Percentiles rank a stretch among this genome's conserved stretches.
Evolutionary conservation across 805 yeast species (phyloP).

Genomic region (Candida loeiensis): DNA sequence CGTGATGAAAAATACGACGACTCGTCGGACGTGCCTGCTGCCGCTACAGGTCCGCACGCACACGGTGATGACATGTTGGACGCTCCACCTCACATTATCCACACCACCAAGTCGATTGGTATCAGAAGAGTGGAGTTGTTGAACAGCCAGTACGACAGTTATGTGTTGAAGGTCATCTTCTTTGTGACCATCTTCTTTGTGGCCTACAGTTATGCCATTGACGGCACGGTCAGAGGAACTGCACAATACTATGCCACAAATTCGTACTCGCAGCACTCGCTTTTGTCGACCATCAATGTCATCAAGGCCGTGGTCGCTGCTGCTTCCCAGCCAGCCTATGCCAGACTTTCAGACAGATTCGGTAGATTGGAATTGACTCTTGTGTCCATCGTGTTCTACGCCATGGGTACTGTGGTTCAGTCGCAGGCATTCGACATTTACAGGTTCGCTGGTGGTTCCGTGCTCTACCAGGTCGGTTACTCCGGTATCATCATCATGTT

Average conservation of each 20-base stretch:
- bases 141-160: slow-evolving; percentile 43
- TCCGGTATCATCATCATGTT: slow-evolving; percentile 59
- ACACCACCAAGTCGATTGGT: slow-evolving; percentile 41
- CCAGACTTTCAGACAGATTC: slow-evolving; percentile 62
- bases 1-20: not conserved
- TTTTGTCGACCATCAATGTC: slow-evolving; percentile 56
- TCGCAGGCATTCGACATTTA: slow-evolving; percentile 57
- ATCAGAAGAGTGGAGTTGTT: slow-evolving; percentile 55
- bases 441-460: slow-evolving; percentile 63
- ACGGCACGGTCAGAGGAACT: slow-evolving; percentile 45
- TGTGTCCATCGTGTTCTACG: slow-evolving; percentile 51
- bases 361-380: slow-evolving; percentile 57
- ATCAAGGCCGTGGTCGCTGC: slow-evolving; percentile 60
- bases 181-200: slow-evolving; percentile 50
- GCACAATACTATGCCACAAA: slow-evolving; percentile 55
- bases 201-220: slow-evolving; percentile 59
- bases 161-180: slow-evolving; percentile 36
- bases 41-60: not conserved
- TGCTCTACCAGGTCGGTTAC: slow-evolving; percentile 48
- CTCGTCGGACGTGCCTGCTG: not conserved
- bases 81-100: not conserved
- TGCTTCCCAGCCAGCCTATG: slow-evolving; percentile 62
- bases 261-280: slow-evolving; percentile 51
- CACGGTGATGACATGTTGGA: slow-evolving; percentile 1
- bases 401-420: slow-evolving; percentile 61